Base-by-base conservation (phyloP, 2,329 filamentous ascomycete genomes). In the Calycina marina region DNA sequence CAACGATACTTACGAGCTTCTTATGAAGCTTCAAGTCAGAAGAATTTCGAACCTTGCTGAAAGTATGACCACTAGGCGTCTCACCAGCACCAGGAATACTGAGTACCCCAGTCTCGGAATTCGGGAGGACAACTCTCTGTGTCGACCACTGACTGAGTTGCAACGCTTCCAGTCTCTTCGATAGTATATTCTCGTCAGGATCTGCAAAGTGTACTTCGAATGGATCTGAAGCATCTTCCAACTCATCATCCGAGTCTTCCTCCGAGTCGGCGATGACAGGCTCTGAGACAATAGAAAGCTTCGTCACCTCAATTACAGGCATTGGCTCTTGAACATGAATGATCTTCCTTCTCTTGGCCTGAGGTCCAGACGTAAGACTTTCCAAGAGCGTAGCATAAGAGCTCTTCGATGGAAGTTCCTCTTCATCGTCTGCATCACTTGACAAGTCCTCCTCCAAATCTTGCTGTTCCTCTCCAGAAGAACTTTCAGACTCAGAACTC, bases 131-230 rank as follows among this genome's bases (percentile, higher is more conserved):
- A 15, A 40, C 22, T 39, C 69, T 65, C 30, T 61, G 61, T 4
- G 58, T 62, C 3, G 57, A 47, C 64, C 71, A 77, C 14, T 65
- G 54, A 10, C 60, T 59, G 4, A 59, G 55, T 37, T 69, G 56
- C 15, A 68, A 55, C 0, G 62, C 60, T 33, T 61, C 58, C 5
- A 77, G 47, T n/a, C 59, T 68, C 43, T 59, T 57, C 2, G 65
- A 58, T 5, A 84, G 57, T 25, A 67, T 56, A 4, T 65, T 62
- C 30, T 79, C 69, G 28, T 86, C 68, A 0, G 75, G 72, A 25
- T 64, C 64, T 18, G 72, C 70, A 51, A 92, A 93, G 56, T 94
- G 88, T 5, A 62, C 58, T 41, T 90, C 79, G 48, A 92, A 94
- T 0, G 83, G 78, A 52, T 93, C 81, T 4, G 57, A 57, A 16